Conservation (phyloP, 2,329 filamentous ascomycete species). For the Scedosporium minutisporum region DNA sequence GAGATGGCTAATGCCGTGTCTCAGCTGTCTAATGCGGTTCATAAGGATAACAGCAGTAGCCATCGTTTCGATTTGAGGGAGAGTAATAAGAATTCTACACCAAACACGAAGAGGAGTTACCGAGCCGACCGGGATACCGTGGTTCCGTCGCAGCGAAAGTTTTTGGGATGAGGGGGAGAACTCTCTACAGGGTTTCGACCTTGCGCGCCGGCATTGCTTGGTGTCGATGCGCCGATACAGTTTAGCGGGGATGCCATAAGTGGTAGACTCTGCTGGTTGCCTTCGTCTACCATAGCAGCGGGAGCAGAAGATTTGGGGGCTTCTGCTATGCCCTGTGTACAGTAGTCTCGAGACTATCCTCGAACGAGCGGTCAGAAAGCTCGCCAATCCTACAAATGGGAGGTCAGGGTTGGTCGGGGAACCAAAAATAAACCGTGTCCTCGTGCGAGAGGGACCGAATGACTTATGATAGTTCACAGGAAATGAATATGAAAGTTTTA, state of each 20-base stretch:
- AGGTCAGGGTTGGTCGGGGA: background rate
- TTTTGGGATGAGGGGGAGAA: background rate
- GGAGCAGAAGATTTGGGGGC: no score
- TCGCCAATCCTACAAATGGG: background rate
- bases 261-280: no score
- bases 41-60: slow-evolving; percentile 58
- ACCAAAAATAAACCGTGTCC: background rate
- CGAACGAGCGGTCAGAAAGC: no score
- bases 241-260: background rate
- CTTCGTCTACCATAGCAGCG: no score
- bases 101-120: background rate
- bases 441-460: background rate
- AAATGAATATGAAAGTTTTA: background rate
- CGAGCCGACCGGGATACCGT: background rate
- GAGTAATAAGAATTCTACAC: background rate
- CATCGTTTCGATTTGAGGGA: background rate
- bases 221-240: no score
- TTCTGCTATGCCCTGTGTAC: no score
- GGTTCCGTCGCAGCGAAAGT: background rate
- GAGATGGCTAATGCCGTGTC: slow-evolving; percentile 63
- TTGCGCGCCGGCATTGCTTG: background rate
- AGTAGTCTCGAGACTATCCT: no score
- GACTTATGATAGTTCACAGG: background rate
- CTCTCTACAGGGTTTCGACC: background rate
- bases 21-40: slow-evolving; percentile 59